These are phyloP conservation scores for Capillidium heterosporum DNA, from an alignment of 371 early-diverging fungal genomes.

Conservation along the genomic window DNA sequence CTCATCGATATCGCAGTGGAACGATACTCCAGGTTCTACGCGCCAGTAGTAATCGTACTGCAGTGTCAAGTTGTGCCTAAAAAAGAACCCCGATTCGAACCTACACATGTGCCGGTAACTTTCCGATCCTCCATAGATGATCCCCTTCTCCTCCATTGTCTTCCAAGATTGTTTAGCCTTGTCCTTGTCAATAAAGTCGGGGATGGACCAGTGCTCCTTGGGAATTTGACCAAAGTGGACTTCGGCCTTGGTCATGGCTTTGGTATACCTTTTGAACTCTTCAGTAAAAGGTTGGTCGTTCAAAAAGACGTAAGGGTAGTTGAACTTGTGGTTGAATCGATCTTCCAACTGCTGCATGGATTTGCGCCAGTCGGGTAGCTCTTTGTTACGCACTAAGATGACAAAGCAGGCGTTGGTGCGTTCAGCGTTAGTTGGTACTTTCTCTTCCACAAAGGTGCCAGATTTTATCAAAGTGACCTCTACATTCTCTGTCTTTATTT, in stretches of 20 bases:
- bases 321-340: conserved; percentile 52
- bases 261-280: conserved; percentile 38
- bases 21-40: conserved; percentile 74
- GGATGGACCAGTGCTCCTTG: conserved; percentile 56
- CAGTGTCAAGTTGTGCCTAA: conserved; percentile 49
- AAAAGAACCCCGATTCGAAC: conserved; percentile 79
- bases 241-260: conserved; percentile 24
- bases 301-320: conserved; percentile 72
- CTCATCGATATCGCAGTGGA: conserved; percentile 64
- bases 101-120: conserved; percentile 88
- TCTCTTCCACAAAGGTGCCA: too few relatives aligned
- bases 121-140: conserved; percentile 66
- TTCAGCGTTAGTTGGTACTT: conserved; percentile 8
- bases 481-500: too few relatives aligned
- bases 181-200: conserved; percentile 52
- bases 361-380: conserved; percentile 38
- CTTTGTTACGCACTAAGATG: conserved; percentile 45
- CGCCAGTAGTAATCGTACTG: conserved; percentile 87
- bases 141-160: conserved; percentile 32
- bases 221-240: conserved; percentile 54
- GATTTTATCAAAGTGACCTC: too few relatives aligned
- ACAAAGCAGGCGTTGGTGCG: conserved; percentile 43
- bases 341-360: conserved; percentile 58
- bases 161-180: conserved; percentile 32
- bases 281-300: conserved; percentile 61